Conservation (phyloP, 257 asterid species). For the Datura wrightii region DNA sequence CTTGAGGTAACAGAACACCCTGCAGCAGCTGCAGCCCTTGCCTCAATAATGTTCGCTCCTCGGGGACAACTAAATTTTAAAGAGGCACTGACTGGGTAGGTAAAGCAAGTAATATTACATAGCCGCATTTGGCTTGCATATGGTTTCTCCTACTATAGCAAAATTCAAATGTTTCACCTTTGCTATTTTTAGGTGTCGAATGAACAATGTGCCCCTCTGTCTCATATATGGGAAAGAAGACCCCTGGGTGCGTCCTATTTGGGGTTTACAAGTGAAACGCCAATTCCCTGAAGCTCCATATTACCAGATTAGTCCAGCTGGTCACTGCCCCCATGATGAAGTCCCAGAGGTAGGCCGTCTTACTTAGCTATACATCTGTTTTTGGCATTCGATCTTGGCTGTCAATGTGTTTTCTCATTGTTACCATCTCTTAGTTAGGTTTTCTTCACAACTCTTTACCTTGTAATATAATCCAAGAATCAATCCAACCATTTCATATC, state of each 20-base stretch:
- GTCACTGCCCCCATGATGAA: constrained; percentile 99
- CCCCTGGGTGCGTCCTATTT: constrained; percentile 92
- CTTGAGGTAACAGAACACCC: constrained; percentile 84
- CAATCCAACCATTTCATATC: background rate
- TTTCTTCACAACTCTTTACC: background rate
- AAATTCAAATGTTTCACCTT: background rate
- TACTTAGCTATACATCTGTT: background rate
- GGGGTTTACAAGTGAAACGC: constrained; percentile 70
- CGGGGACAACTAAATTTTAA: constrained; percentile 66
- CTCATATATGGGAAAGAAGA: constrained; percentile 93
- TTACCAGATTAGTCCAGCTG: constrained; percentile 93
- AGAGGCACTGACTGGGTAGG: constrained; percentile 73
- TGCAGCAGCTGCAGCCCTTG: constrained; percentile 93
- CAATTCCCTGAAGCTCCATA: constrained; percentile 81
- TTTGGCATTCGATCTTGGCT: background rate
- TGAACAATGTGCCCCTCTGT: constrained; percentile 66
- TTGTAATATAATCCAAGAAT: background rate
- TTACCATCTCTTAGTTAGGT: background rate
- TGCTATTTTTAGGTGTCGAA: constrained; percentile 61
- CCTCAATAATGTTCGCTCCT: constrained; percentile 93
- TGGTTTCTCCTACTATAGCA: background rate
- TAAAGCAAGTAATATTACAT: constrained; percentile 16
- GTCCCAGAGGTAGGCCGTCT: constrained; percentile 81
- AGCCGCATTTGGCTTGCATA: constrained; percentile 19
- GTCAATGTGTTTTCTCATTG: background rate